Conservation (phyloP, 805 yeast species). For the Spencermartinsiella europaea region DNA sequence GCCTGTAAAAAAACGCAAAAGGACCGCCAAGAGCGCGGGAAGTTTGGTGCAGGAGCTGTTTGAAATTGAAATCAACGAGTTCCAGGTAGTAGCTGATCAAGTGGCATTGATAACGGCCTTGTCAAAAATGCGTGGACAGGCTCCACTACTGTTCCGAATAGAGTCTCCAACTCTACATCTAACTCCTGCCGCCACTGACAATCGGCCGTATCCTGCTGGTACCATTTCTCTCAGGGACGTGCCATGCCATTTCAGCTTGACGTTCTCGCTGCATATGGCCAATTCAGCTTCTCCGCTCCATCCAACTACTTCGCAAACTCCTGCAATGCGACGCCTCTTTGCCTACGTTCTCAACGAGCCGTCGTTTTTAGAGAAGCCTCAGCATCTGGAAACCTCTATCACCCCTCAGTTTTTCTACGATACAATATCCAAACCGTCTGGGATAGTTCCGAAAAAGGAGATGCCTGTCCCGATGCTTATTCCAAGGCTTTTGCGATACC, state of each 20-base stretch:
- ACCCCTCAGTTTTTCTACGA: slow-evolving; percentile 13
- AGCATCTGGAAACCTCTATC: slow-evolving; percentile 7
- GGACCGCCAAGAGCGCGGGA: not conserved
- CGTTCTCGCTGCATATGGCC: slow-evolving; percentile 4
- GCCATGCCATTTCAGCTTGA: not conserved
- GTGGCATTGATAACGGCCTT: not conserved
- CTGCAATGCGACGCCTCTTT: slow-evolving; percentile 9
- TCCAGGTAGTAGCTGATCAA: not conserved
- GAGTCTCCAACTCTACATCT: not conserved
- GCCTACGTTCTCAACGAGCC: slow-evolving; percentile 8
- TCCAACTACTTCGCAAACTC: slow-evolving; percentile 4
- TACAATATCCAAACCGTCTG: slow-evolving; percentile 8
- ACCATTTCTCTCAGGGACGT: not conserved
- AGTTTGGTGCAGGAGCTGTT: not conserved
- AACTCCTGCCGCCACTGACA: not conserved
- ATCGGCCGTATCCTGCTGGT: too few relatives aligned
- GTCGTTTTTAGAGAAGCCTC: slow-evolving; percentile 5
- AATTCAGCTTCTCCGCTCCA: slow-evolving; percentile 10
- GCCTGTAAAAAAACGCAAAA: not conserved
- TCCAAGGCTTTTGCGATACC: slow-evolving; percentile 28
- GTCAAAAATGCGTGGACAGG: not conserved
- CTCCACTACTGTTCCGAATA: not conserved
- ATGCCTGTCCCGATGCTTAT: slow-evolving; percentile 4
- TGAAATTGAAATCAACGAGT: not conserved
- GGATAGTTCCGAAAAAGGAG: slow-evolving; percentile 2